Percentiles rank a stretch among this genome's conserved stretches.
These are phyloP conservation scores for Paraconiothyrium brasiliense DNA, from an alignment of 2,329 filamentous ascomycete genomes.

Conservation along the genomic window DNA sequence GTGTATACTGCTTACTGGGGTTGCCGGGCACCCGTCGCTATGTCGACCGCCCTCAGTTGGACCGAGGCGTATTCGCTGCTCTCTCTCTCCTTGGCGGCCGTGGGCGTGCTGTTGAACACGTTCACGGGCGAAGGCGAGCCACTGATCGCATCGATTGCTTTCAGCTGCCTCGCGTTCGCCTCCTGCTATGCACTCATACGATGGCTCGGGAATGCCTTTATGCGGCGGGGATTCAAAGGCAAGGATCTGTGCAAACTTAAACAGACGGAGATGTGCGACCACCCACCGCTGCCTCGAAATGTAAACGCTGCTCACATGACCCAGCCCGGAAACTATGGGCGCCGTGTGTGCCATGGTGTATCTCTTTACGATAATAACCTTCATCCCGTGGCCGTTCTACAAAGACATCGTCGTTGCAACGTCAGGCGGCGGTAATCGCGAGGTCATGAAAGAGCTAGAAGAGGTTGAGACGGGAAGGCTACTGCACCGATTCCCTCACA, in stretches of 20 bases:
- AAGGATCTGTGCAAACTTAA: constrained; percentile 84
- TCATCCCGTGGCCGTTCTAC: constrained; percentile 97
- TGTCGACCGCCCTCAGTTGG: constrained; percentile 56
- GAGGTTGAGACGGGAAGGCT: constrained; percentile 84
- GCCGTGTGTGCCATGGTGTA: constrained; percentile 93
- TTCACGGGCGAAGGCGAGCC: constrained; percentile 85
- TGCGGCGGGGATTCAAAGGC: constrained; percentile 87
- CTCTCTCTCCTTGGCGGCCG: constrained; percentile 72
- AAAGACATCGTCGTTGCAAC: constrained; percentile 97
- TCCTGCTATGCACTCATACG: constrained; percentile 85
- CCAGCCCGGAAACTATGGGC: constrained; percentile 91
- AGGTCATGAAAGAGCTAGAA: constrained; percentile 78
- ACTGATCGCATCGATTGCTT: constrained; percentile 84
- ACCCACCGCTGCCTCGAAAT: constrained; percentile 8
- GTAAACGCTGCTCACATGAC: constrained; percentile 28
- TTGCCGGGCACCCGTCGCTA: constrained; percentile 20
- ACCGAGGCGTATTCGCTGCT: constrained; percentile 67
- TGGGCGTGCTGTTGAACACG: constrained; percentile 80
- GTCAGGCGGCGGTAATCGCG: constrained; percentile 89
- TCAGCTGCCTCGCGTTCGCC: constrained; percentile 85
- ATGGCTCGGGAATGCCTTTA: constrained; percentile 92
- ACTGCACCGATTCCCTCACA: constrained; percentile 91
- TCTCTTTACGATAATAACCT: constrained; percentile 85
- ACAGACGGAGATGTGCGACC: constrained; percentile 74
- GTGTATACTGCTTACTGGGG: constrained; percentile 13